Percentiles rank a stretch among this genome's conserved stretches.
phyloP scores from a whole-genome alignment of 805 yeast species.

The Nakazawaea populi region DNA sequence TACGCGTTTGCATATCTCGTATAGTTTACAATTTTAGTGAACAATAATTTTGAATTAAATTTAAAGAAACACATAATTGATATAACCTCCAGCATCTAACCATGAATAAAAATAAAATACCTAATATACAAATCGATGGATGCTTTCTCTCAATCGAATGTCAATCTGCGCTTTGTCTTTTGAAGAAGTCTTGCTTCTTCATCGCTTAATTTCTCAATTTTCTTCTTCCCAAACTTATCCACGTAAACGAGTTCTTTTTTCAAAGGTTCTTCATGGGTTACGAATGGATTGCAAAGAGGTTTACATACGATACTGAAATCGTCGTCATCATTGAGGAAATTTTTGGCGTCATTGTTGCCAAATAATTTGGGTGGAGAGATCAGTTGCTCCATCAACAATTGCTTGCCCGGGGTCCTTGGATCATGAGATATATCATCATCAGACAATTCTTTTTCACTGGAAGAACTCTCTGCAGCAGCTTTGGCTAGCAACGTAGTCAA shows the following conservation, averaged over 20 bases:
- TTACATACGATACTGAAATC: slow-evolving; percentile 1
- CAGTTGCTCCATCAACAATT: background rate
- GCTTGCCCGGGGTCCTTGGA: slow-evolving; percentile 7
- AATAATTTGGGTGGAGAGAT: background rate
- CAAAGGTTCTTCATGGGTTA: slow-evolving; percentile 12
- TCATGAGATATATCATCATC: background rate
- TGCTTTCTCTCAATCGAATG: background rate
- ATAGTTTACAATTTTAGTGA: too few relatives aligned
- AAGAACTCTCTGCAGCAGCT: slow-evolving; percentile 4
- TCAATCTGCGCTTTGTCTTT: slow-evolving; percentile 20
- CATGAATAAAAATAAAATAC: too few relatives aligned
- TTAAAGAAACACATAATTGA: too few relatives aligned
- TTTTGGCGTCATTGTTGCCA: slow-evolving; percentile 1
- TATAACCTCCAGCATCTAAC: too few relatives aligned
- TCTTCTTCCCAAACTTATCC: slow-evolving; percentile 28
- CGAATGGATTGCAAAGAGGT: slow-evolving; percentile 17
- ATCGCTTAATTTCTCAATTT: slow-evolving; percentile 16
- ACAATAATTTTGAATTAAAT: too few relatives aligned
- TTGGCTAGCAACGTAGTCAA: slow-evolving; percentile 5
- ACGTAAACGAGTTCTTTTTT: slow-evolving; percentile 21
- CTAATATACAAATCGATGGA: slow-evolving; percentile 4
- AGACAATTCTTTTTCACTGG: slow-evolving; percentile 1
- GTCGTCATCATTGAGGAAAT: slow-evolving; percentile 1
- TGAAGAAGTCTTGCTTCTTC: slow-evolving; percentile 17
- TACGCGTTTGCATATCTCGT: too few relatives aligned